phyloP scores from a whole-genome alignment of 225 moss, liverwort and hornwort species.

The Asterella californica region DNA sequence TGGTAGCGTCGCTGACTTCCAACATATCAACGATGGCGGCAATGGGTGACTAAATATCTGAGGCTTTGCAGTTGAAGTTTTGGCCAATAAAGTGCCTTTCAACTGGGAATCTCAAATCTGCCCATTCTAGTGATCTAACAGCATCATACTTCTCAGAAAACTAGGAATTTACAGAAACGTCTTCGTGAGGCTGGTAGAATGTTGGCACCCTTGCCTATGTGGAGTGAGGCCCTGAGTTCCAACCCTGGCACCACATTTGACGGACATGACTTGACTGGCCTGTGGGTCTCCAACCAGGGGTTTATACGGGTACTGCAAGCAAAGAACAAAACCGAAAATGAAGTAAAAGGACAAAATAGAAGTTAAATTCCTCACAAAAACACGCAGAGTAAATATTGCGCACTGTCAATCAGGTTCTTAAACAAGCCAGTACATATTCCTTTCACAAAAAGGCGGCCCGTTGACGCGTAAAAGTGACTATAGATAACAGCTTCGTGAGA shows the following conservation, averaged over 20 bases:
- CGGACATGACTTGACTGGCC: too few species aligned
- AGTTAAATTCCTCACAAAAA: neutral
- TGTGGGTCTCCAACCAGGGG: too few species aligned
- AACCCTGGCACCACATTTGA: too few species aligned
- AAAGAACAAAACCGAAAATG: too few species aligned
- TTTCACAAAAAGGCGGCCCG: neutral
- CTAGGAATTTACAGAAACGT: too few species aligned
- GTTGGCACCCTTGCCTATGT: too few species aligned
- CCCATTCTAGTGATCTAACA: neutral
- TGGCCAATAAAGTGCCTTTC: neutral
- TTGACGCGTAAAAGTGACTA: neutral
- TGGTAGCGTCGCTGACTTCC: neutral
- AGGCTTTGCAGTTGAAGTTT: neutral
- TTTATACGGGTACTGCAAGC: too few species aligned
- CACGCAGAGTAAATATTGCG: neutral
- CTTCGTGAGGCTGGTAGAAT: too few species aligned
- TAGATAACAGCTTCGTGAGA: too few species aligned
- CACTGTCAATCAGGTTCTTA: neutral
- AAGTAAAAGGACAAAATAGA: too few species aligned
- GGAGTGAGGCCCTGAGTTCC: too few species aligned
- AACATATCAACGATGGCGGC: neutral
- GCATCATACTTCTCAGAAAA: neutral
- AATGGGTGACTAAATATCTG: neutral
- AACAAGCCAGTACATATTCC: neutral
- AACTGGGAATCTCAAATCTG: neutral